Evolutionary conservation across 495 filamentous ascomycete species (phyloP).

Genomic region (Lophiostoma macrostomum): DNA sequence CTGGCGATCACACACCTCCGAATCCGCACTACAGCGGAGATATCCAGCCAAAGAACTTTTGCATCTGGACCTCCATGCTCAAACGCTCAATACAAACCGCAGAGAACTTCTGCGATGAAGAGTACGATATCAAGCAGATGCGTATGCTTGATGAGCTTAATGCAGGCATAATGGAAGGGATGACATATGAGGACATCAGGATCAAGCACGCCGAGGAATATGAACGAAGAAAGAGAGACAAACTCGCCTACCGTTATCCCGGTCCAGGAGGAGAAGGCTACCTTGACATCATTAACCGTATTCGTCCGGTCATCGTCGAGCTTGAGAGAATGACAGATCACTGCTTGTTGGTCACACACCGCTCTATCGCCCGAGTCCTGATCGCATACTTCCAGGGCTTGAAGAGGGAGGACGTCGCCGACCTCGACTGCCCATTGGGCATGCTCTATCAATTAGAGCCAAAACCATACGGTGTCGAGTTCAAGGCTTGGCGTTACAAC

Average conservation of each 20-base stretch:
- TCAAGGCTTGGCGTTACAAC: slow-evolving; percentile 90
- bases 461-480: slow-evolving; percentile 96
- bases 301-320: slow-evolving; percentile 94
- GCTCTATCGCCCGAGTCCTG: slow-evolving; percentile 83
- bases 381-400: slow-evolving; percentile 95
- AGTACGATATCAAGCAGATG: slow-evolving; percentile 96
- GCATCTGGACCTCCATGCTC: slow-evolving; percentile 98
- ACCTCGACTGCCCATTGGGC: slow-evolving; percentile 87
- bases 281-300: slow-evolving; percentile 90
- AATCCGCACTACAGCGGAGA: slow-evolving; percentile 73
- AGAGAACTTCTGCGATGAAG: slow-evolving; percentile 89
- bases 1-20: slow-evolving; percentile 88
- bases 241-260: slow-evolving; percentile 90
- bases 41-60: slow-evolving; percentile 76
- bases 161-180: slow-evolving; percentile 84
- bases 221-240: slow-evolving; percentile 67
- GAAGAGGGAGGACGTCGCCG: slow-evolving; percentile 82
- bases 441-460: slow-evolving; percentile 92
- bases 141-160: slow-evolving; percentile 97
- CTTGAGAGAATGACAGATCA: slow-evolving; percentile 96
- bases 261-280: slow-evolving; percentile 95
- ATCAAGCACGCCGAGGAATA: slow-evolving; percentile 73
- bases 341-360: slow-evolving; percentile 83
- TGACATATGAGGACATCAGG: slow-evolving; percentile 90
- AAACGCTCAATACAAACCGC: slow-evolving; percentile 80